Percentiles rank a stretch among this genome's conserved stretches.
Conservation (phyloP, 768 basidiomycete genomes). For the Xerocomus brunneocitrinus region DNA sequence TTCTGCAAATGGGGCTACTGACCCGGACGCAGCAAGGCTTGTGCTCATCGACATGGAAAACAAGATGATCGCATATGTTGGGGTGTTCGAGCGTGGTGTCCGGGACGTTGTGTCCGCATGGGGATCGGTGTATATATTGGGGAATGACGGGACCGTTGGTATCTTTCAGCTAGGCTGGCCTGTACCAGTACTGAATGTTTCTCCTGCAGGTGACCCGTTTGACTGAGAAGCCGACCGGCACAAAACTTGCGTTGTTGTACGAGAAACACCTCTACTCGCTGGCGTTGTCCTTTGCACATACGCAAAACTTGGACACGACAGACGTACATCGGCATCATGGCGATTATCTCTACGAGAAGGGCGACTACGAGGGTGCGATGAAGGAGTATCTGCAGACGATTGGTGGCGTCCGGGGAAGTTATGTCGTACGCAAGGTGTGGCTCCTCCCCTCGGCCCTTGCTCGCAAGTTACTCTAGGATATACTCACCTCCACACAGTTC, state of each 20-base stretch:
- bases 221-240: slow-evolving; percentile 73
- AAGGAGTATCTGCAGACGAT: slow-evolving; percentile 88
- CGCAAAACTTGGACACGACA: slow-evolving; percentile 75
- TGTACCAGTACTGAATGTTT: background rate
- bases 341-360: slow-evolving; percentile 85
- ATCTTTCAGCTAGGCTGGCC: background rate
- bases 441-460: background rate
- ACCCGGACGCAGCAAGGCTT: slow-evolving; percentile 68
- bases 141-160: slow-evolving; percentile 72
- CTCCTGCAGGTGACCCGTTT: slow-evolving; percentile 54
- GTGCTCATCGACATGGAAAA: slow-evolving; percentile 90
- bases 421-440: slow-evolving; percentile 90
- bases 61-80: slow-evolving; percentile 82
- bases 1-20: slow-evolving; percentile 39
- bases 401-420: slow-evolving; percentile 85
- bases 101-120: slow-evolving; percentile 77
- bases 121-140: slow-evolving; percentile 75
- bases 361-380: slow-evolving; percentile 92
- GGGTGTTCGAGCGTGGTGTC: slow-evolving; percentile 78
- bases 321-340: slow-evolving; percentile 90
- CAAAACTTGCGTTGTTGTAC: slow-evolving; percentile 86
- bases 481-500: slow-evolving; percentile 50
- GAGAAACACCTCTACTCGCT: slow-evolving; percentile 71
- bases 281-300: slow-evolving; percentile 79
- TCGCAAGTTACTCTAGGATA: background rate